Base-by-base conservation (phyloP, 1,284 basidiomycete genomes). In the Lentinus polychrous region DNA sequence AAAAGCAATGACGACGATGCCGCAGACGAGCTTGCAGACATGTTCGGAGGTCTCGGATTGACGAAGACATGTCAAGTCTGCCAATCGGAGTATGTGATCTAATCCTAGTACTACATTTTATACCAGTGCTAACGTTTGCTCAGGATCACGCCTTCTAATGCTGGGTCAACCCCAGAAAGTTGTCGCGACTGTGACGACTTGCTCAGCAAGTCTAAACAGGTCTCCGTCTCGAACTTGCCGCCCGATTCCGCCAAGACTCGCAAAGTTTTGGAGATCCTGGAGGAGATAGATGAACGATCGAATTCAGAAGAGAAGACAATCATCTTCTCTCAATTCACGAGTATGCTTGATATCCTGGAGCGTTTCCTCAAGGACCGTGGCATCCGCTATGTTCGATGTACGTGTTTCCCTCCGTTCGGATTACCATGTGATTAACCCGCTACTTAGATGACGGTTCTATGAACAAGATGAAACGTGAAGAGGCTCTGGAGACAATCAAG, bases 191-290 rank as follows among this genome's bases (percentile, higher is more conserved):
- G 87, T 56, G 69, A 71, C n/a, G 63, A 69, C 11, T 58, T 90
- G 17, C 74, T 78, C 11, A 57, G 52, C 23, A 64, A 68, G 27
- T 69, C 72, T 0, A 65, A 63, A 15, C 58, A 60, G 43, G 63
- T 66, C 51, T 64, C 65, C 2, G 55, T 57, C 31, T 56, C 66
- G 1, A 60, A 63, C 23, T 65, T 78, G 8, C 79, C 78, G 1
- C 85, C 85, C 0, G 75, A 79, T 17, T 91, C 88, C 7, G 81
- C 94, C n/a, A 99, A 99, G 69, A 89, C 93, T 48, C 76, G 86
- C 40, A 91, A 85, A 76, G 78, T 93, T 49, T 58, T 96, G 38
- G 74, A 86, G 55, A 66, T 97, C 7, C 69, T 99, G 32, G 60
- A 69, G 10, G 74, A 81, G 3, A 81, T 94, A 47, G 79, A 85